These are phyloP conservation scores for Hypoxylon sp. DNA, from an alignment of 2,329 filamentous ascomycete species.

Conservation along the genomic window DNA sequence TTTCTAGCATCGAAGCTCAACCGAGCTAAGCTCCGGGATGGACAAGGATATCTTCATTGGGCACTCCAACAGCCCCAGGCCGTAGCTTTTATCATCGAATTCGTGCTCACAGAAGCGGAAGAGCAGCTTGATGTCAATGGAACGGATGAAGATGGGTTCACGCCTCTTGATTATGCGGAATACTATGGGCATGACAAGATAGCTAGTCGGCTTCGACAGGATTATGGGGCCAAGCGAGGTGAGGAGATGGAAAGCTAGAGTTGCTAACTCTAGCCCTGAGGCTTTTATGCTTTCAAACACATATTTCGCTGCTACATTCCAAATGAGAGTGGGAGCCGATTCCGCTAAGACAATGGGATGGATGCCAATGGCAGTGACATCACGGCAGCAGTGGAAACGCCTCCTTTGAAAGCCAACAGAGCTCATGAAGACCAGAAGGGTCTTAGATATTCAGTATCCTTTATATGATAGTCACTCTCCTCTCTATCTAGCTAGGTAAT, in stretches of 20 bases:
- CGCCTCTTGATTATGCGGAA: background rate
- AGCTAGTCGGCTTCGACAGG: background rate
- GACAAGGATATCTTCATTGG: conserved; percentile 4
- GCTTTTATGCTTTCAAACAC: no score
- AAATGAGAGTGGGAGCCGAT: no score
- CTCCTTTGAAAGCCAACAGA: no score
- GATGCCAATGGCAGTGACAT: no score
- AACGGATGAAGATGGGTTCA: background rate
- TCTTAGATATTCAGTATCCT: no score
- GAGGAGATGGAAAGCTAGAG: background rate
- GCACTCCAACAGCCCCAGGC: background rate
- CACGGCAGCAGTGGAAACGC: no score
- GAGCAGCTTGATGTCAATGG: background rate
- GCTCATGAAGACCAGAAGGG: no score
- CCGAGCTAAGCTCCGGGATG: background rate
- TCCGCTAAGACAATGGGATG: no score
- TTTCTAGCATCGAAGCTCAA: background rate
- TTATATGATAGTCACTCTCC: no score
- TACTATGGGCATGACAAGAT: background rate
- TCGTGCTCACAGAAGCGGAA: background rate
- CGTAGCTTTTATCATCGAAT: background rate
- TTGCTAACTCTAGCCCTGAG: background rate
- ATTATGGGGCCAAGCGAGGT: background rate
- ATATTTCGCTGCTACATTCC: no score
- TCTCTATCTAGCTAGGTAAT: no score